A percentile compares a stretch with the other conserved stretches of the same genome.
Conservation (phyloP, 176 grass and related monocot genomes). For the Oryza officinalis region DNA sequence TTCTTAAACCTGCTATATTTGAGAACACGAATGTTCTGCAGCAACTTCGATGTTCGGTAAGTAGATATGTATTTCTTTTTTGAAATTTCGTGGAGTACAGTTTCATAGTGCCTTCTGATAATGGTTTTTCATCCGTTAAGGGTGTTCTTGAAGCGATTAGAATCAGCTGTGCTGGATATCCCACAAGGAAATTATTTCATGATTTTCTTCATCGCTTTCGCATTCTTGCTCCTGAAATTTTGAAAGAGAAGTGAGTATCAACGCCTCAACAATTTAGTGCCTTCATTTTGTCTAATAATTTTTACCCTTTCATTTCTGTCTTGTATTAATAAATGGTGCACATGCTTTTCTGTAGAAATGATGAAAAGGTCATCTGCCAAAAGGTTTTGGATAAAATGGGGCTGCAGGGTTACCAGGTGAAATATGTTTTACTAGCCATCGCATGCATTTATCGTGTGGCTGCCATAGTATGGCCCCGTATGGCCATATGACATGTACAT, state of each 20-base stretch:
- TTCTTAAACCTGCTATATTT: conserved; percentile 93
- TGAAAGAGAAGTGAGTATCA: conserved; percentile 75
- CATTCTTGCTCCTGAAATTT: conserved; percentile 87
- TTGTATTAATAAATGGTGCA: conserved; percentile 23
- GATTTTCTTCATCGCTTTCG: conserved; percentile 96
- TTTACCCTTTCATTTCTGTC: conserved; percentile 20
- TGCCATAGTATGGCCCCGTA: neutral
- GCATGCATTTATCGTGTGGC: neutral
- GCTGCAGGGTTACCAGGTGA: conserved; percentile 88
- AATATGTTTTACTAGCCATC: conserved; percentile 6
- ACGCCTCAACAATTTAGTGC: conserved; percentile 13
- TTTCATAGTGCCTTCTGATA: conserved; percentile 7
- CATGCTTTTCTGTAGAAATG: conserved; percentile 52
- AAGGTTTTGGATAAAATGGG: conserved; percentile 93
- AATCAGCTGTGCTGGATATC: conserved; percentile 98
- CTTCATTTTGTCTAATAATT: neutral
- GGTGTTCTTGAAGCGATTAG: conserved; percentile 99
- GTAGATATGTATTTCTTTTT: conserved; percentile 22
- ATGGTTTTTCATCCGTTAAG: conserved; percentile 41
- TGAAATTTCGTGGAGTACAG: conserved; percentile 7
- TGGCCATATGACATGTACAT: neutral
- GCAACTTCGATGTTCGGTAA: conserved; percentile 95
- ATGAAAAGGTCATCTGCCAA: conserved; percentile 78
- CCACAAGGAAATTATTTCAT: conserved; percentile 88
- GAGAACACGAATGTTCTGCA: conserved; percentile 86